Percentiles rank a stretch among this genome's conserved stretches.
phyloP scores from a whole-genome alignment of 345 rosid genomes.

The Populus nigra region DNA sequence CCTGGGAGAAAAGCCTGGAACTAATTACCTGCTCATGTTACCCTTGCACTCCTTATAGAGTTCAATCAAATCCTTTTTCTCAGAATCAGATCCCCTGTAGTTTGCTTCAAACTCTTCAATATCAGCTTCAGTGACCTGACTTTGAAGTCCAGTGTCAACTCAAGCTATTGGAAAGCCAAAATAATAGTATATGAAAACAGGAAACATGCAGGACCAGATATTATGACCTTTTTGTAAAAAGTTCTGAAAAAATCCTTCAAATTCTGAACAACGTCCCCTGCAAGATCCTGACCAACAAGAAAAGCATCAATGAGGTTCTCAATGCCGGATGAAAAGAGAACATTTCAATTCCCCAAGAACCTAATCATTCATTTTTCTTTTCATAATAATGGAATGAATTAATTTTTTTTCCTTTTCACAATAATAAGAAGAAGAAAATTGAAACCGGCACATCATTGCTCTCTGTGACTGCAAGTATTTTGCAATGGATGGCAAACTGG shows the following conservation, averaged over 20 bases:
- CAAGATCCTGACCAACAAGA: constrained; percentile 61
- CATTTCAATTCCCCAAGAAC: background rate
- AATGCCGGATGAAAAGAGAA: background rate
- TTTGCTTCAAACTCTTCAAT: constrained; percentile 81
- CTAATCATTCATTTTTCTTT: background rate
- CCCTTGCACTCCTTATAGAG: constrained; percentile 65
- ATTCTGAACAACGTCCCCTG: constrained; percentile 71
- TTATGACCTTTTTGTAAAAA: constrained; percentile 66
- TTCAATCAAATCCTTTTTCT: constrained; percentile 81
- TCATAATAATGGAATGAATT: background rate
- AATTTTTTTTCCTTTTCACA: background rate
- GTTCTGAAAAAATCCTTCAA: constrained; percentile 67
- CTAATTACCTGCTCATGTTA: constrained; percentile 66
- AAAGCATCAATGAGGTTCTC: constrained; percentile 1
- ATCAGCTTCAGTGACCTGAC: constrained; percentile 63
- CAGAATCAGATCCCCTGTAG: constrained; percentile 90
- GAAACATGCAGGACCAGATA: constrained; percentile 3
- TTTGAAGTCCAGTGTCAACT: constrained; percentile 2
- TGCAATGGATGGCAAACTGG: background rate
- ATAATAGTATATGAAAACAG: background rate
- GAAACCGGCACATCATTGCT: background rate
- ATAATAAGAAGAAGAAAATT: background rate
- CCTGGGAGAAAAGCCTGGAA: background rate
- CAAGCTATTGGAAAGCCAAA: background rate
- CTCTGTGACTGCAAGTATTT: background rate